Base-by-base conservation (phyloP, 768 basidiomycete species). In the Neoboletus subvelutipes region DNA sequence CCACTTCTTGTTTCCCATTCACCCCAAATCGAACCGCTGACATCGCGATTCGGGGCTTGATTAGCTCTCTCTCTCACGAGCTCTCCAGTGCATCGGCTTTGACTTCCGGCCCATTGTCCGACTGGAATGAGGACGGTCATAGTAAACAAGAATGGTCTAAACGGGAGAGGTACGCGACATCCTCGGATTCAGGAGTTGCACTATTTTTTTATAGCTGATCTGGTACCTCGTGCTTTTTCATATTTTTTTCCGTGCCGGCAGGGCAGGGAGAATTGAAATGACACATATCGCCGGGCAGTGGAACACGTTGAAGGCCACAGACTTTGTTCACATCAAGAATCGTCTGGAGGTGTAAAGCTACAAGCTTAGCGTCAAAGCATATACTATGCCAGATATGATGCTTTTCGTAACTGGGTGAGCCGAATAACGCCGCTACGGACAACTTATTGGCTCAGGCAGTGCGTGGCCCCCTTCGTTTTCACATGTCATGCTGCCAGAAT, bases 21-120 rank as follows among this genome's bases (percentile, higher is more conserved):
- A 77, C 80, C 46, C 84, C 84, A 28, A 86, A 85, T 70, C 77
- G 86, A 63, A 75, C 80, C 40, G 80, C 80, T 22, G 80, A 84
- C 58, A 71, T 72, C 46, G 75, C 80, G 18, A 75, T 83, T 64
- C 77, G 77, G 63, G 78, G 78, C n/a, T 66, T 85, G 65, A 74
- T 87, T 45, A 76, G 79, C 60, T 74, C 78, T 64, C 75, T 86
- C 57, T 66, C 75, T 64, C 75, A 75, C 68, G 74, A 77, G 63
- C 66, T 71, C 67, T 71, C 63, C 24, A 53, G 68, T 48, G 61
- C 64, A 55, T 69, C 74, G 37, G 54, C 61, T 41, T 66, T 72
- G 55, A 64, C 67, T 47, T 67, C 71, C 45, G 58, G 63, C 61
- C 71, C 75, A 51, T 63, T 83, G 52, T 69, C 75, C 59, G 76